Conservation (phyloP, 2,329 filamentous ascomycete species). For the Didymella sp. region DNA sequence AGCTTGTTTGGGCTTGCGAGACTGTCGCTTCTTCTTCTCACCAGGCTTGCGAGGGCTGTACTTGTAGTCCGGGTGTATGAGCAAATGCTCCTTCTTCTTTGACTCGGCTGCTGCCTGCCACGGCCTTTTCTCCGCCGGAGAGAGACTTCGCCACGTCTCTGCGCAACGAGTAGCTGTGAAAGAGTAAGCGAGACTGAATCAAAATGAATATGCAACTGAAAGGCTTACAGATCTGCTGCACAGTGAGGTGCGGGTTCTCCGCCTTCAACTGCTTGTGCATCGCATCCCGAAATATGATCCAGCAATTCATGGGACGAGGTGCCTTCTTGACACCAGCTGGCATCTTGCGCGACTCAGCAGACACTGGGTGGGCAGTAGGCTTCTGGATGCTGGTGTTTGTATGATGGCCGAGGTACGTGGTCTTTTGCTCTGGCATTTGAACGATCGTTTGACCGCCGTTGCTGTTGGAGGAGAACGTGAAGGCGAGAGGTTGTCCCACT, state of each 20-base stretch:
- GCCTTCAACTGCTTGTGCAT: slow-evolving; percentile 30
- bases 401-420: background rate
- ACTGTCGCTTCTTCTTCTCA: slow-evolving; percentile 40
- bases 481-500: slow-evolving; percentile 13
- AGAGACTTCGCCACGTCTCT: slow-evolving; percentile 27
- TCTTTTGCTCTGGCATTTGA: slow-evolving; percentile 17
- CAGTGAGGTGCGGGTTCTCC: slow-evolving; percentile 25
- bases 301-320: slow-evolving; percentile 41
- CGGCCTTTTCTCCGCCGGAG: slow-evolving; percentile 21
- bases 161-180: slow-evolving; percentile 27
- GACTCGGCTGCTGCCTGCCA: slow-evolving; percentile 28
- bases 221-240: slow-evolving; percentile 37
- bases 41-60: slow-evolving; percentile 37
- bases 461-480: slow-evolving; percentile 7
- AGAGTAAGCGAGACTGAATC: slow-evolving; percentile 8
- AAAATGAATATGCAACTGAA: background rate
- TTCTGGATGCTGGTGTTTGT: background rate
- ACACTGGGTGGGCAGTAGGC: background rate
- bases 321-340: slow-evolving; percentile 23
- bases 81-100: slow-evolving; percentile 30
- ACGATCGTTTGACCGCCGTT: slow-evolving; percentile 19
- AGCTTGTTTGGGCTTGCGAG: slow-evolving; percentile 31
- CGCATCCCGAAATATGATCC: slow-evolving; percentile 33
- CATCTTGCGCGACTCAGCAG: background rate
- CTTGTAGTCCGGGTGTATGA: slow-evolving; percentile 36